These are phyloP conservation scores for Salvia rosmarinus DNA, from an alignment of 257 asterid species.

Conservation along the genomic window DNA sequence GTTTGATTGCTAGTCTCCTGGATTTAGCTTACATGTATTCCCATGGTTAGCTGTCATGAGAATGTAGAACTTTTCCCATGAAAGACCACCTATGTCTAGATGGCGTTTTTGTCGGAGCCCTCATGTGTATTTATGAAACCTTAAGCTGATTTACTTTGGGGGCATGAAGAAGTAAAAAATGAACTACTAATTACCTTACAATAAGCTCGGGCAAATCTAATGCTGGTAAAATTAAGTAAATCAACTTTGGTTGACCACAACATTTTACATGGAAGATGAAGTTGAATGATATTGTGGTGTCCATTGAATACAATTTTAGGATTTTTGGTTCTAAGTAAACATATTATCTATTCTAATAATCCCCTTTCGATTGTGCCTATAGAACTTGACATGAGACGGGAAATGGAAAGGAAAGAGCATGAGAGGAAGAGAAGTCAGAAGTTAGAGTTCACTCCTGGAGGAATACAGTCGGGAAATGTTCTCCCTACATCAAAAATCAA, in stretches of 20 bases:
- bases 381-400: slow-evolving; percentile 89
- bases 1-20: slow-evolving; percentile 42
- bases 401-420: slow-evolving; percentile 86
- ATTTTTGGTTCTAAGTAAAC: not conserved
- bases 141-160: not conserved
- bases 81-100: not conserved
- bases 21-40: slow-evolving; percentile 20
- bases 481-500: slow-evolving; percentile 65
- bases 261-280: slow-evolving; percentile 2
- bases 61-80: not conserved
- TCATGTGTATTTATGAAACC: not conserved
- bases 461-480: slow-evolving; percentile 67
- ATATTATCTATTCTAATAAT: not conserved
- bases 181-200: not conserved
- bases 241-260: not conserved
- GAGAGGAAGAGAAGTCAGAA: slow-evolving; percentile 84
- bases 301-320: not conserved
- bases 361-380: slow-evolving; percentile 36
- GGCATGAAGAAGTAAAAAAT: not conserved
- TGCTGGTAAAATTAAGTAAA: not conserved
- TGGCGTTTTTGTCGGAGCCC: not conserved
- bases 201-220: not conserved
- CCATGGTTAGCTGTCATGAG: slow-evolving; percentile 23
- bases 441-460: slow-evolving; percentile 82
- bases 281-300: not conserved